Evolutionary conservation across 202 grass and related monocot genomes (phyloP).

Genomic region (Sporobolus alterniflorus): DNA sequence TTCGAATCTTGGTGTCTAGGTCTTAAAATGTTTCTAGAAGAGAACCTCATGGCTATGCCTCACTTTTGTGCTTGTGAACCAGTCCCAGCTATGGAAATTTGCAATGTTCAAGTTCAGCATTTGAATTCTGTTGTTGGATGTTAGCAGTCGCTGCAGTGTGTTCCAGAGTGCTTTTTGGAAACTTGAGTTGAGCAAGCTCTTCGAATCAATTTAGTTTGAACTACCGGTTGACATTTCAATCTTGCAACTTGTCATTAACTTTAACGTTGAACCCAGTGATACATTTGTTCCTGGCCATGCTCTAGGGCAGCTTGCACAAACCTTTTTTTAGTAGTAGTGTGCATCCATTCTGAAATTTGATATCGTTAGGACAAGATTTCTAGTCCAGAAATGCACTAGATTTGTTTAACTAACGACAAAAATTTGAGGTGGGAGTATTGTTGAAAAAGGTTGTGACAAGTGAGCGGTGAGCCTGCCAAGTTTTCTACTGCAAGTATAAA

Average conservation of each 20-base stretch:
- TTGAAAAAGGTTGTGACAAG: no score
- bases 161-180: neutral
- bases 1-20: neutral
- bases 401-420: no score
- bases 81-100: neutral
- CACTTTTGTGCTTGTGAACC: neutral
- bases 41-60: neutral
- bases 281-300: no score
- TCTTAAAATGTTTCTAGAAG: conserved; percentile 14
- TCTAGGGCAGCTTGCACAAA: no score
- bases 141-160: neutral
- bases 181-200: neutral
- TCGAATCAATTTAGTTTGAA: neutral
- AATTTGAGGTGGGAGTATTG: no score
- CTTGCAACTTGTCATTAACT: neutral
- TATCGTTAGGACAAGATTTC: no score
- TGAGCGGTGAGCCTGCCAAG: no score
- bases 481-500: no score
- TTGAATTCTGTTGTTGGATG: neutral
- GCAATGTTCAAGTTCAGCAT: neutral
- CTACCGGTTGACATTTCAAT: neutral
- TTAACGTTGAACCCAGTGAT: no score
- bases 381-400: no score
- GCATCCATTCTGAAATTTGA: no score
- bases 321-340: no score